A percentile compares a stretch with the other conserved stretches of the same genome.
These are phyloP conservation scores for Baorangia bicolor DNA, from an alignment of 768 basidiomycete genomes.

Conservation along the genomic window DNA sequence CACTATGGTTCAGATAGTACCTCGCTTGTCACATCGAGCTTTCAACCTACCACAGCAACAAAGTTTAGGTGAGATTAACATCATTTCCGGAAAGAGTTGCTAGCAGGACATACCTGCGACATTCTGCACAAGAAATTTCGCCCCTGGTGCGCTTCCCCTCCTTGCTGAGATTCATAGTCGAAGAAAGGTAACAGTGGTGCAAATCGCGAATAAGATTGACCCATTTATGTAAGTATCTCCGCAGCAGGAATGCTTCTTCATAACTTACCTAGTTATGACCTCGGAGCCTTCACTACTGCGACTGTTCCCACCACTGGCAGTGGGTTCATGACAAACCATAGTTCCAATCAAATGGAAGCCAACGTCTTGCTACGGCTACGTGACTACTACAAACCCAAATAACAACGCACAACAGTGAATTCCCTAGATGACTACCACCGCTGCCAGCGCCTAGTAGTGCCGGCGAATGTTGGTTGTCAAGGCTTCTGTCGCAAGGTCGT, in stretches of 20 bases:
- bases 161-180: conserved; percentile 15
- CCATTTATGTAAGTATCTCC: conserved; percentile 7
- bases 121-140: conserved; percentile 34
- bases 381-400: no score
- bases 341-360: no score
- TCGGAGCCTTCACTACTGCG: no score
- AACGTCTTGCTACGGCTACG: no score
- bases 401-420: no score
- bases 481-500: neutral
- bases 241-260: neutral
- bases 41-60: conserved; percentile 21
- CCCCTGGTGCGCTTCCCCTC: conserved; percentile 26
- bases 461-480: no score
- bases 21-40: conserved; percentile 28
- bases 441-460: no score
- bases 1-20: neutral
- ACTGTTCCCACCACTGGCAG: no score
- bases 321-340: no score
- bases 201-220: neutral
- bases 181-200: neutral
- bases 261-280: no score
- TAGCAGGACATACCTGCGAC: conserved; percentile 23
- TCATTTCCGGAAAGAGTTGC: neutral
- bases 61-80: neutral
- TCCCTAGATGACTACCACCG: no score